phyloP scores from a whole-genome alignment of 345 rosid genomes.

The Schrenkiella parvula region DNA sequence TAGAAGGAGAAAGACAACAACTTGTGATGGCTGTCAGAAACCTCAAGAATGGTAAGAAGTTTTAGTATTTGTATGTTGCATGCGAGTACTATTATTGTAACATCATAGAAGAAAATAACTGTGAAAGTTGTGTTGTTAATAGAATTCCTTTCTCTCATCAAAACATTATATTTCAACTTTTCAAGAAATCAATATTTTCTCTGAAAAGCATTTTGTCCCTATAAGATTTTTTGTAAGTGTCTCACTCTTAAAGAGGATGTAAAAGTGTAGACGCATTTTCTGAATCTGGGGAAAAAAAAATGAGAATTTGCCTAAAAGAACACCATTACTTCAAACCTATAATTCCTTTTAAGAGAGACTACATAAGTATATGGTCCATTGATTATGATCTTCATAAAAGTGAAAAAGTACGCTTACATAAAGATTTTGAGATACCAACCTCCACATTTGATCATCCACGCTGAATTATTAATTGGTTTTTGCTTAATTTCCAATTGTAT shows the following conservation, averaged over 20 bases:
- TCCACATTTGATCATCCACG: not conserved
- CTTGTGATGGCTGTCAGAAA: slow-evolving; percentile 82
- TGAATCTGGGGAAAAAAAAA: not conserved
- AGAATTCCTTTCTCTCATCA: slow-evolving; percentile 11
- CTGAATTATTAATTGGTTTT: not conserved
- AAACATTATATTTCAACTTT: slow-evolving; percentile 14
- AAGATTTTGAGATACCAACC: slow-evolving; percentile 3
- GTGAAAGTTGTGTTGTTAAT: slow-evolving; percentile 12
- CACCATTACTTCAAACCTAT: not conserved
- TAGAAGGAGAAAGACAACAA: slow-evolving; percentile 90
- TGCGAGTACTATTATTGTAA: slow-evolving; percentile 22
- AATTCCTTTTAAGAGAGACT: not conserved
- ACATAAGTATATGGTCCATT: not conserved
- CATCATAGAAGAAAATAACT: not conserved
- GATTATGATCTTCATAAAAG: not conserved
- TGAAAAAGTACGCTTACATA: not conserved
- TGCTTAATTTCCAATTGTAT: slow-evolving; percentile 13
- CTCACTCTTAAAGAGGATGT: not conserved
- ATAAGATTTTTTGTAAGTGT: not conserved
- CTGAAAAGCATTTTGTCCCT: not conserved
- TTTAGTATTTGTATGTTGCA: slow-evolving; percentile 32
- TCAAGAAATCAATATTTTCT: slow-evolving; percentile 3
- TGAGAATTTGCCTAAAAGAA: too few species aligned
- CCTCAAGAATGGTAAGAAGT: slow-evolving; percentile 70
- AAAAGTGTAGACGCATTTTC: not conserved